These are phyloP conservation scores for Vanrija humicola DNA, from an alignment of 1,284 basidiomycete species.

Conservation along the genomic window DNA sequence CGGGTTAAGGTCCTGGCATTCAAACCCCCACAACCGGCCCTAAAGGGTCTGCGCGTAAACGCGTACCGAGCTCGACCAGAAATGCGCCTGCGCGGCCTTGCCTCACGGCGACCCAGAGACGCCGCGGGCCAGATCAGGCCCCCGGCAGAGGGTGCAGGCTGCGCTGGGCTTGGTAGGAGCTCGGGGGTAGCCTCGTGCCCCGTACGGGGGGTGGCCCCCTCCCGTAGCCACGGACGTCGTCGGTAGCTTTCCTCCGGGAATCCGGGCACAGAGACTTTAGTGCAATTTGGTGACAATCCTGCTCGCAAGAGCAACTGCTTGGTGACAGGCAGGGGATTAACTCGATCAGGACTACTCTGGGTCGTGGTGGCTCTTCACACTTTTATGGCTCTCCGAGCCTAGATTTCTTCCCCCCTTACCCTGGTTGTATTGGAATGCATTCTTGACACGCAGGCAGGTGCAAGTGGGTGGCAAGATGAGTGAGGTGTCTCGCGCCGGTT, in stretches of 20 bases:
- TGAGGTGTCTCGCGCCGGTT: no score
- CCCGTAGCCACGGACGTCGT: not conserved
- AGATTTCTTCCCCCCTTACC: constrained; percentile 37
- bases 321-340: constrained; percentile 34
- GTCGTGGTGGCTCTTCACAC: constrained; percentile 24
- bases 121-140: not conserved
- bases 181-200: constrained; percentile 29
- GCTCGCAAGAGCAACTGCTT: not conserved
- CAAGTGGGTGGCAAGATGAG: not conserved
- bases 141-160: not conserved
- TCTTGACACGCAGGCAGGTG: not conserved
- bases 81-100: constrained; percentile 36
- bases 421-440: not conserved
- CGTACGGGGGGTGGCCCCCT: not conserved
- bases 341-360: constrained; percentile 54
- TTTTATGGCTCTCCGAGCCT: constrained; percentile 41
- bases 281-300: constrained; percentile 52
- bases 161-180: constrained; percentile 41
- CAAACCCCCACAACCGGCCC: constrained; percentile 44
- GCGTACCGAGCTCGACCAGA: constrained; percentile 48
- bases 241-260: no score
- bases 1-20: constrained; percentile 53
- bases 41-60: constrained; percentile 42
- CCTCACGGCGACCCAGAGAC: constrained; percentile 30
- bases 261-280: constrained; percentile 45